Percentiles rank a stretch among this genome's conserved stretches.
Evolutionary conservation across 2,329 filamentous ascomycete genomes (phyloP).

Genomic region (Laburnicola sp.): DNA sequence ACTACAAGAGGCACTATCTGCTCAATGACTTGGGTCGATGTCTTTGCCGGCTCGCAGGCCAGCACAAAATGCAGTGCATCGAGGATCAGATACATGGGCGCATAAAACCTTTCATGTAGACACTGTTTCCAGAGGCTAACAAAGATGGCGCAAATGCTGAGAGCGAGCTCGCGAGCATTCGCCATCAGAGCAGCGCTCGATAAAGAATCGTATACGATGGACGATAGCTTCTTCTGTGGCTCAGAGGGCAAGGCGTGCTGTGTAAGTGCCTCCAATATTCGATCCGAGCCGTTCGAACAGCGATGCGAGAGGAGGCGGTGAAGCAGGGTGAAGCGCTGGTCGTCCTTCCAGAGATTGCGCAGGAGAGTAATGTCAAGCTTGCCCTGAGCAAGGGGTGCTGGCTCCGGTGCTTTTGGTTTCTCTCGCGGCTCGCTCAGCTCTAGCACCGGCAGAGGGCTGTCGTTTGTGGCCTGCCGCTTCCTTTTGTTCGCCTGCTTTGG

Average conservation of each 20-base stretch:
- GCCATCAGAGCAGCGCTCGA: conserved; percentile 55
- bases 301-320: conserved; percentile 68
- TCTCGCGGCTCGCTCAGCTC: conserved; percentile 48
- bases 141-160: conserved; percentile 66
- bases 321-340: conserved; percentile 51
- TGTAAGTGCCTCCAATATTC: conserved; percentile 69
- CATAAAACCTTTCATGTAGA: conserved; percentile 63
- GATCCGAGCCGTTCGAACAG: conserved; percentile 57
- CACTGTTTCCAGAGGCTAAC: conserved; percentile 71
- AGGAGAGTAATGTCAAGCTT: conserved; percentile 38
- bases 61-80: conserved; percentile 67
- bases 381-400: conserved; percentile 2
- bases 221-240: conserved; percentile 58
- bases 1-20: conserved; percentile 55
- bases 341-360: conserved; percentile 44
- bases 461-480: conserved; percentile 63
- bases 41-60: conserved; percentile 61
- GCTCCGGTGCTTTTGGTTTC: conserved; percentile 45
- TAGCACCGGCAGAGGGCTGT: conserved; percentile 67
- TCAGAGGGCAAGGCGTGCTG: conserved; percentile 67
- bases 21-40: conserved; percentile 63
- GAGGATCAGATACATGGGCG: conserved; percentile 67
- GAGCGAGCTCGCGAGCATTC: conserved; percentile 59
- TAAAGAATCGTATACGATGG: conserved; percentile 69
- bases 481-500: conserved; percentile 69